A percentile compares a stretch with the other conserved stretches of the same genome.
phyloP scores from a whole-genome alignment of 2,329 filamentous ascomycete genomes.

The Pseudopyrenochaeta lycopersici region DNA sequence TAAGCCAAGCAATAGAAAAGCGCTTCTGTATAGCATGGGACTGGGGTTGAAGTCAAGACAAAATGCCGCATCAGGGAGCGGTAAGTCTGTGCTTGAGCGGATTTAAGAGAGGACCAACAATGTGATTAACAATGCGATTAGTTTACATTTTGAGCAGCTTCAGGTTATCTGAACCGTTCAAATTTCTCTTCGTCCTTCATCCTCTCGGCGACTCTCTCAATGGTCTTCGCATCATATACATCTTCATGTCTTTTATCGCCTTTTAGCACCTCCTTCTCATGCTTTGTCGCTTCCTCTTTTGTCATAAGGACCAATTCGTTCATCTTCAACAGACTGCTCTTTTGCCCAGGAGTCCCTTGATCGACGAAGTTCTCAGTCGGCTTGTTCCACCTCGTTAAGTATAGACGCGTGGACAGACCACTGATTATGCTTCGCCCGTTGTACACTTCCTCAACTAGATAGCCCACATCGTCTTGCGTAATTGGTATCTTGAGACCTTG shows the following conservation, averaged over 20 bases:
- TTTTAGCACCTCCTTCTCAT: conserved; percentile 81
- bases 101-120: too few relatives aligned
- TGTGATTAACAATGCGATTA: too few relatives aligned
- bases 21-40: not conserved
- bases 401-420: conserved; percentile 79
- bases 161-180: conserved; percentile 56
- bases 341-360: conserved; percentile 75
- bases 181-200: conserved; percentile 71
- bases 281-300: conserved; percentile 82
- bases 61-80: not conserved
- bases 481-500: conserved; percentile 82
- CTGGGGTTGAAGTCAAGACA: not conserved
- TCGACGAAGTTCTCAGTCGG: conserved; percentile 72
- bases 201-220: conserved; percentile 73
- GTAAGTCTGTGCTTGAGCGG: too few relatives aligned
- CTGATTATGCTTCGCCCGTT: conserved; percentile 83
- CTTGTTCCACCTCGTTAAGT: conserved; percentile 81
- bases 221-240: conserved; percentile 74
- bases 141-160: not conserved
- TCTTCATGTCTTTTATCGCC: conserved; percentile 73
- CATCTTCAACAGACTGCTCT: conserved; percentile 73
- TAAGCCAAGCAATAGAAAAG: not conserved
- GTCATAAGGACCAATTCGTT: conserved; percentile 88
- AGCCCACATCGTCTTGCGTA: conserved; percentile 82
- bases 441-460: conserved; percentile 89